Base-by-base conservation (phyloP, 352 stramenopile genomes). In the Elongisporangium anandrum region DNA sequence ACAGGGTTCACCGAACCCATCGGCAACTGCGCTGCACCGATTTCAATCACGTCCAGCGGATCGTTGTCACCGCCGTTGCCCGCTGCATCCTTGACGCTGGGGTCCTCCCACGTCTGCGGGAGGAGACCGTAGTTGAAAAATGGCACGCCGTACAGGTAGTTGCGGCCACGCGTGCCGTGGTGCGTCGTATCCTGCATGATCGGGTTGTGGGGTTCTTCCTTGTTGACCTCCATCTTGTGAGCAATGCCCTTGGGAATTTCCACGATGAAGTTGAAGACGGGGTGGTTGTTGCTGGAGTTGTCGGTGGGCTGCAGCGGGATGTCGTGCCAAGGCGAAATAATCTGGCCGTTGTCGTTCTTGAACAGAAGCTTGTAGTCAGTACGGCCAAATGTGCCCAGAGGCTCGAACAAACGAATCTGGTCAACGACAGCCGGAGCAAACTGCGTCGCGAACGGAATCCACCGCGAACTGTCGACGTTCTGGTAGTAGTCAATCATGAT, bases 131-230 rank as follows among this genome's bases (percentile, higher is more conserved):
- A 99, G 79, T 99, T 99, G 85, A 99, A 99, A 72, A 98, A 99
- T 0, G 96, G 94, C 13, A 97, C 94, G 50, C 96, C 97, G 68
- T 99, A 99, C 23, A 97, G 94, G 74, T 99, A 95, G 59, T 92
- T 88, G 54, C 88, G 98, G 52, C 98, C 97, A 52, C 97, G 85
- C 39, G 85, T 90, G 63, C 94, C 89, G 52, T 92, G 75, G 70
- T 99, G 98, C 54, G 98, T 99, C 56, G 87, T 94, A 79, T 99
- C 98, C 73, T 99, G 97, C 77, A 95, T 97, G 75, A 99, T 99
- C 6, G 95, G 92, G 73, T 99, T 99, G 74, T 93, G 87, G 15
- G 67, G 65, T 16, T 90, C 56, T 23, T 92, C 83, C 63, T 99
- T 99, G 74, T 96, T 96, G 29, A 99, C 92, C 72, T 99, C 98